These are phyloP conservation scores for Dispira simplex DNA, from an alignment of 192 early-diverging fungal genomes.

Conservation along the genomic window DNA sequence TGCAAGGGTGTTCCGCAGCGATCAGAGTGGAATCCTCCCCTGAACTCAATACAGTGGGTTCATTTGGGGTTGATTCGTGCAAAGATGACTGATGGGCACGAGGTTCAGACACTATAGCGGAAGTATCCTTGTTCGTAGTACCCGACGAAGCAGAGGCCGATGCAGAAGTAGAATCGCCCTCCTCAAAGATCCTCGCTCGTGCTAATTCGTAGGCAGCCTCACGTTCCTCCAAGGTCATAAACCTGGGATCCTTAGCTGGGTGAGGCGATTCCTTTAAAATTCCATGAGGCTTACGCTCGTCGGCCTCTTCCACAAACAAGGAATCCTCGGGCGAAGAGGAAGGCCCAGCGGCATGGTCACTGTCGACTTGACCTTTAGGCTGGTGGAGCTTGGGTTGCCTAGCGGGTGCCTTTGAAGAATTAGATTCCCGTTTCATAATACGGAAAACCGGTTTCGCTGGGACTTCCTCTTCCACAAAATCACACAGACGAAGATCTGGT, in stretches of 20 bases:
- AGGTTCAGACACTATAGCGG: not conserved
- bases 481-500: not conserved
- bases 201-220: constrained; percentile 54
- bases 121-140: not conserved
- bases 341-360: not conserved
- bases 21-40: not conserved
- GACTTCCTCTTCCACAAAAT: constrained; percentile 5
- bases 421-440: constrained; percentile 4
- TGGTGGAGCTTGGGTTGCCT: not conserved
- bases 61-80: too few species aligned
- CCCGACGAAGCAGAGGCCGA: not conserved
- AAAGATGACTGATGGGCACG: not conserved
- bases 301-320: too few species aligned
- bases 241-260: constrained; percentile 17
- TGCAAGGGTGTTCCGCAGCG: not conserved
- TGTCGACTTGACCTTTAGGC: not conserved
- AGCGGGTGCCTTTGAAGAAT: too few species aligned
- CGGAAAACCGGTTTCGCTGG: not conserved
- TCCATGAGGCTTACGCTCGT: too few species aligned
- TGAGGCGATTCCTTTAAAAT: too few species aligned
- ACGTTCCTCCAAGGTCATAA: constrained; percentile 43
- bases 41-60: not conserved
- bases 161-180: constrained; percentile 8
- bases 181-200: constrained; percentile 52
- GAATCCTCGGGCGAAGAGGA: not conserved